Evolutionary conservation across 2,329 filamentous ascomycete genomes (phyloP).

Genomic region (Microdochium nivale): DNA sequence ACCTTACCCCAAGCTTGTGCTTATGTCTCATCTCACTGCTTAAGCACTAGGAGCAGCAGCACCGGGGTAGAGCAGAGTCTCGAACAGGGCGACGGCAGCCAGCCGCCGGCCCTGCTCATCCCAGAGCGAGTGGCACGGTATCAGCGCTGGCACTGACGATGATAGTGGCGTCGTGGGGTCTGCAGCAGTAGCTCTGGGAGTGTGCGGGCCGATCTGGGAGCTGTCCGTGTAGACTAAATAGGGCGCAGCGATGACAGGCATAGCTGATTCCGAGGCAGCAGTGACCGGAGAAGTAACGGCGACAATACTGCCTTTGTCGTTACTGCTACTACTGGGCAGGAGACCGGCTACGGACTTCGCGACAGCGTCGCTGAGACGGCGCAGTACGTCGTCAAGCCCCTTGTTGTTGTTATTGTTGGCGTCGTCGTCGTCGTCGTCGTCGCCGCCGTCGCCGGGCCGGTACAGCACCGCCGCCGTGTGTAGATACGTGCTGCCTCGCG

Average conservation of each 20-base stretch:
- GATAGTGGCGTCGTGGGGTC: neutral
- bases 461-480: conserved; percentile 11
- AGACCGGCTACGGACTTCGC: no score
- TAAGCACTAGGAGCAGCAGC: no score
- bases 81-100: conserved; percentile 22
- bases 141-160: conserved; percentile 13
- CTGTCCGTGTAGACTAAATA: conserved; percentile 1
- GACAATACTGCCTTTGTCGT: no score
- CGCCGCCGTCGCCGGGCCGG: neutral
- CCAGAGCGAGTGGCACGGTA: conserved; percentile 36
- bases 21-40: no score
- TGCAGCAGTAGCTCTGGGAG: neutral
- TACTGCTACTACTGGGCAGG: no score
- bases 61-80: conserved; percentile 5
- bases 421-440: neutral
- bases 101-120: conserved; percentile 23
- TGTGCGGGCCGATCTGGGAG: neutral
- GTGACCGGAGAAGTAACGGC: neutral
- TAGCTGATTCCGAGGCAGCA: neutral
- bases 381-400: neutral
- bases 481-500: conserved; percentile 10
- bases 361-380: neutral
- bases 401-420: neutral
- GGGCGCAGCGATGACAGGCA: neutral
- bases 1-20: no score